Evolutionary conservation across 73 alveolate genomes (phyloP).

Genomic region (Halteria grandinella): DNA sequence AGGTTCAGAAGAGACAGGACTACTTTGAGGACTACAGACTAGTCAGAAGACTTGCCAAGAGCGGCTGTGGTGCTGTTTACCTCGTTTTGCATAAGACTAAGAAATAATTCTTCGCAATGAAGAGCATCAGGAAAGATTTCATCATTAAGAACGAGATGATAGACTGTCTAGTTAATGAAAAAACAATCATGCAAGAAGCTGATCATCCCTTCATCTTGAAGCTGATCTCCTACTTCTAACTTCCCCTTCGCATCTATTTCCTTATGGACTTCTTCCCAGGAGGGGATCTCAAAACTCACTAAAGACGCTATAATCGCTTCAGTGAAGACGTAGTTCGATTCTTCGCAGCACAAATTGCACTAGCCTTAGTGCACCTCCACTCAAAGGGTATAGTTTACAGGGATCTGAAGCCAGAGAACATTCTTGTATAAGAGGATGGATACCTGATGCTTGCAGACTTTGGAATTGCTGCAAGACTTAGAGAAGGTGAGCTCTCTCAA

Average conservation of each 20-base stretch:
- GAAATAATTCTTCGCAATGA: conserved; percentile 70
- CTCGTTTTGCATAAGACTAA: conserved; percentile 23
- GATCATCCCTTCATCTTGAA: conserved; percentile 87
- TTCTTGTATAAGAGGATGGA: conserved; percentile 66
- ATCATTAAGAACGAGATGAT: conserved; percentile 85
- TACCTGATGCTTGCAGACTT: conserved; percentile 68
- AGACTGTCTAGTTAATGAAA: conserved; percentile 79
- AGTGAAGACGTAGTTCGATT: conserved; percentile 68
- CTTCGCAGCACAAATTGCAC: conserved; percentile 70
- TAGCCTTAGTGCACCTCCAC: conserved; percentile 65
- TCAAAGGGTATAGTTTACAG: conserved; percentile 45
- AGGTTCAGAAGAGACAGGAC: no score
- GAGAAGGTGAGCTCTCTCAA: conserved; percentile 2
- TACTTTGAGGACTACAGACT: conserved; percentile 67
- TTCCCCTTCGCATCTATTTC: conserved; percentile 85
- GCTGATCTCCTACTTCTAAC: conserved; percentile 78
- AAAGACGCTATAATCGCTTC: conserved; percentile 21
- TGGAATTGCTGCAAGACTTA: conserved; percentile 53
- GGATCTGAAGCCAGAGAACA: conserved; percentile 74
- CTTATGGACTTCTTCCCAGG: conserved; percentile 87
- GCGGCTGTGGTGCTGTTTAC: conserved; percentile 68
- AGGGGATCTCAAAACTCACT: conserved; percentile 44
- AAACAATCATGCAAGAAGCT: conserved; percentile 75
- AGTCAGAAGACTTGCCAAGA: conserved; percentile 65
- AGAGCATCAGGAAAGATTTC: conserved; percentile 84